Base-by-base conservation (phyloP, 306 rosid species). In the Cucurbita pepo region DNA sequence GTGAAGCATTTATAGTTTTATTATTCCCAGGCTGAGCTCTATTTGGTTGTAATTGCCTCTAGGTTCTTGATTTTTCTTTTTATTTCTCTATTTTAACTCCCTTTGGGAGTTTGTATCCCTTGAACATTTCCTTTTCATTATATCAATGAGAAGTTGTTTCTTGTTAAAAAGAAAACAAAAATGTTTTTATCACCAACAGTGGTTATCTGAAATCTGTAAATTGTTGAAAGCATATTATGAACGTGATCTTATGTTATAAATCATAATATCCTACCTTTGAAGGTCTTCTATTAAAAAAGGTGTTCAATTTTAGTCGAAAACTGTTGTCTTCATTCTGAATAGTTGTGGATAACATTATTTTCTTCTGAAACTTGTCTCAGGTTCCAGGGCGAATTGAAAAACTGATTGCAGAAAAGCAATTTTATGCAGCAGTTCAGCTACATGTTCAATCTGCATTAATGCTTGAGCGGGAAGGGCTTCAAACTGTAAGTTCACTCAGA, bases 401-500 rank as follows among this genome's bases (percentile, higher is more conserved):
- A 77, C 89, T 89, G 72, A 91, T 95, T 78, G 80, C 90, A 0
- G 97, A 91, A 64, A 95, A 89, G 88, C 97, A 95, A 85, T 89
- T 81, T 78, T 95, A 95, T 85, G 99, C 97, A 57, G 97, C 97
- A 2, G 90, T 95, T 84, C 99, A 95, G 74, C 84, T 91, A 82
- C 92, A 88, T 71, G 91, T 89, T 76, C 99, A 91, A 65, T 91
- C 99, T 54, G 78, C 85, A 57, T 80, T 89, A 82, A 89, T 95
- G 90, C 99, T 95, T 10, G 99, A 95, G 83, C 87, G 96, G 63
- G 96, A 85, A 83, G 94, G 96, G 73, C 96, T 94, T 82, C 99
- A 95, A 85, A 91, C 80, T 69, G 99, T 95, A 86, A 65, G 91
- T 45, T 79, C 77, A 64, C 69, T 77, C 18, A 76, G 75, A 25